Evolutionary conservation across 1,284 basidiomycete genomes (phyloP), one percentile per base, ranked within the genome.

Genomic region (Malassezia pachydermatis): DNA sequence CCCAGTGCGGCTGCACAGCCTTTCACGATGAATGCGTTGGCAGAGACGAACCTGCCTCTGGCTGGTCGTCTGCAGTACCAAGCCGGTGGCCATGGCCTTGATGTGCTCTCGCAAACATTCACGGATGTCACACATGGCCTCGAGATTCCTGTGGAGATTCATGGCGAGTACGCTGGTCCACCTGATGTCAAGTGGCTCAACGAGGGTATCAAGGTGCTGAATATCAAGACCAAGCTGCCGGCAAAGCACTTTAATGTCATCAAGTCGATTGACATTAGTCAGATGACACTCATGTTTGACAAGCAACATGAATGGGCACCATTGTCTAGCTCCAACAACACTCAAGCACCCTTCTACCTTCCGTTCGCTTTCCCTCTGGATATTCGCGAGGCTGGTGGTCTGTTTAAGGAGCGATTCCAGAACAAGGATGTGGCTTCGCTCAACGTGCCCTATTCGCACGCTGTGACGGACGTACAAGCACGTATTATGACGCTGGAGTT

Each of bases 311-410:
- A 80, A 9, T 63, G 53, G 51, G 41, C 17, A 14, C 84, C 84
- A 2, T 60, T 74, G 7, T 78, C 82, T 16, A 79, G 79, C 54
- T 83, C 81, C 49, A 76, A 76, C 52, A 75, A 77, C 42, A 80
- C 82, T 0, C 76, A 77, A 17, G 80, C 80, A 0, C 73, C 78
- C 2, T 84, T 86, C 74, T 77, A 76, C 37, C 72, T 85, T 9
- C 84, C 84, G 2, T 86, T 85, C 64, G 76, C 65, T 24, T 84
- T 86, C 74, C 82, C 84, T 0, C 57, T 85, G 43, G 79, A 84
- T 62, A 81, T 85, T 54, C 75, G 75, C 16, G 76, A 79, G 4
- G 69, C 84, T 41, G 76, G 79, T 48, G 80, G 82, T 71, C 80
- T 79, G 35, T 79, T 84, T 55, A 79, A 77, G 0, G 75, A 81